Conservation (phyloP, 805 yeast species). For the Trichomonascus vanleenenianus region DNA sequence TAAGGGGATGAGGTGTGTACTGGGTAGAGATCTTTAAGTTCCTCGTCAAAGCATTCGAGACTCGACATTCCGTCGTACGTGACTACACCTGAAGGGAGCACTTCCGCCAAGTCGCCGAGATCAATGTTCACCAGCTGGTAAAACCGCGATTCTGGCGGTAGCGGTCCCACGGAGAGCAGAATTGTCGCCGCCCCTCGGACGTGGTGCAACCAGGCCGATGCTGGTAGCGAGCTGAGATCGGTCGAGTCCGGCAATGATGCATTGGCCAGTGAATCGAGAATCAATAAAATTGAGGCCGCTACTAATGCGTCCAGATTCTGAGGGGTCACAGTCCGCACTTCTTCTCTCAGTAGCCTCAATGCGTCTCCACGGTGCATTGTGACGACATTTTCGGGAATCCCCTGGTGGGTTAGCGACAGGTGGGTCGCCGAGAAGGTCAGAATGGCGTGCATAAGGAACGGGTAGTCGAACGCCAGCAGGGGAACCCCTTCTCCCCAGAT, state of each 20-base stretch:
- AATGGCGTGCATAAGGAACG: constrained; percentile 86
- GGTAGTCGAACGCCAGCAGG: constrained; percentile 75
- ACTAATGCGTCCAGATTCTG: constrained; percentile 83
- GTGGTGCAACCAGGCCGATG: constrained; percentile 95
- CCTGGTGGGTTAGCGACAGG: constrained; percentile 66
- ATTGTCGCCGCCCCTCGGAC: constrained; percentile 97
- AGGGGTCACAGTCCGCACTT: constrained; percentile 72
- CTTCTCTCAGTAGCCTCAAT: constrained; percentile 67
- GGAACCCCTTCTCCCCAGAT: constrained; percentile 90
- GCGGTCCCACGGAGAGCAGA: constrained; percentile 92
- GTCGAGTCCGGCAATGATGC: constrained; percentile 47
- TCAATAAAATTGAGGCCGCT: constrained; percentile 80
- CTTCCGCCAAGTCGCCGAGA: constrained; percentile 78
- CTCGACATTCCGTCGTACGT: constrained; percentile 19
- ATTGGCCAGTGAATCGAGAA: constrained; percentile 86
- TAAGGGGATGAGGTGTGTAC: constrained; percentile 79
- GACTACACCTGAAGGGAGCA: neutral
- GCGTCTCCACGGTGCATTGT: constrained; percentile 75
- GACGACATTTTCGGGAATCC: constrained; percentile 36
- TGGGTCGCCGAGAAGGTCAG: constrained; percentile 92
- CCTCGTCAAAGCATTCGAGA: constrained; percentile 67
- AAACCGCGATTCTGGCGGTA: constrained; percentile 59
- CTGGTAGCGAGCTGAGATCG: constrained; percentile 59
- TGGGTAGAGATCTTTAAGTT: constrained; percentile 79
- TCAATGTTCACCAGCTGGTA: constrained; percentile 75